Evolutionary conservation across 169 alveolate species (phyloP), one percentile per base, ranked within the genome.

Genomic region (Ichthyophthirius multifiliis): DNA sequence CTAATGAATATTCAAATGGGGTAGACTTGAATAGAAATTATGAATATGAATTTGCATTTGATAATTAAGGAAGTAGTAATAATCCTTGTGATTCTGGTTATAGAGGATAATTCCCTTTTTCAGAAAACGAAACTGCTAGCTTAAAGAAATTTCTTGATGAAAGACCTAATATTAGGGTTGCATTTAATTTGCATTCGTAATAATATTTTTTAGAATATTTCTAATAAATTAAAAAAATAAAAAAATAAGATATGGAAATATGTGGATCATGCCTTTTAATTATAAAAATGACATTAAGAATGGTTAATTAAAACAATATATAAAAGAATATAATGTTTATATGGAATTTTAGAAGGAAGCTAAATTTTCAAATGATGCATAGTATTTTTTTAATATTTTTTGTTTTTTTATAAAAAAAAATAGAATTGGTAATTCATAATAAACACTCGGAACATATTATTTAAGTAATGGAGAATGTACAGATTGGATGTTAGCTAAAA

Each of bases 111-210:
- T 30, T 12, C 0, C 85, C 96, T n/a, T 94, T 94, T 80, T 92
- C 96, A 9, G 97, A 94, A 64, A 91, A 93, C 4, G 97, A 94
- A 83, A 94, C 96, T 18, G 44, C 64, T 39, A 87, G 89, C 16
- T 76, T 85, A 16, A 85, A 75, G 43, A 31, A 85, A 32, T 76
- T 81, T 12, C 18, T 85, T 9, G 73, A 64, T 16, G 43, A 64
- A 23, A 37, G 41, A 35, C 18, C 16, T 9, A 64, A 74, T 47
- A 12, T 73, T 3, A 64, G 27, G 43, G 44, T 82, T 80, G 76
- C 86, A 27, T 20, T 81, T 27, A 81, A 81, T 81, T 55, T 81
- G 7, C 86, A 81, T 43, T n/a, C n/a, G n/a, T n/a, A n/a, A n/a
- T n/a, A n/a, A n/a, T n/a, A n/a, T n/a, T n/a, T n/a, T n/a, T n/a